Percentiles rank a stretch among this genome's conserved stretches.
Evolutionary conservation across 768 basidiomycete genomes (phyloP).

Genomic region (Leccinellum rugosiceps): DNA sequence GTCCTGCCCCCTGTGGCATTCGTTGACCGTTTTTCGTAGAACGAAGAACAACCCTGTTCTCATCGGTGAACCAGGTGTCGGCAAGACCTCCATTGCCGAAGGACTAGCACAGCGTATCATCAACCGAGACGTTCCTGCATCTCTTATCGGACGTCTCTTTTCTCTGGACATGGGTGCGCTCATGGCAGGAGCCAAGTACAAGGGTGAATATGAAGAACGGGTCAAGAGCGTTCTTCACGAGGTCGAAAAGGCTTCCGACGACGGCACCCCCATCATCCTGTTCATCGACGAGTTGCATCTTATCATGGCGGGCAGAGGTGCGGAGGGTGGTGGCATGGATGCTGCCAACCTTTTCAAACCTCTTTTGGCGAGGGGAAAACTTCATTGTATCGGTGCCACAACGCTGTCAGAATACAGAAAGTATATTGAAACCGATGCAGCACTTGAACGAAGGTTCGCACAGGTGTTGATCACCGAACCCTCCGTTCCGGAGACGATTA

Average conservation of each 20-base stretch:
- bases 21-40: slow-evolving; percentile 37
- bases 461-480: slow-evolving; percentile 95
- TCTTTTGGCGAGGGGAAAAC: slow-evolving; percentile 80
- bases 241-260: slow-evolving; percentile 82
- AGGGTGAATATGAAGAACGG: slow-evolving; percentile 96
- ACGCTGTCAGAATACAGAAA: slow-evolving; percentile 91
- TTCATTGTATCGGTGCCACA: slow-evolving; percentile 82
- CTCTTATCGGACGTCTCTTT: slow-evolving; percentile 69
- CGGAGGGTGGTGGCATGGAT: slow-evolving; percentile 88
- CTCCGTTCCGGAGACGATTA: slow-evolving; percentile 83
- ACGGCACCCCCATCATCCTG: slow-evolving; percentile 79
- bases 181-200: slow-evolving; percentile 91
- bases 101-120: slow-evolving; percentile 94
- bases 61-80: slow-evolving; percentile 92
- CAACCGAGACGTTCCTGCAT: slow-evolving; percentile 85
- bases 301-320: slow-evolving; percentile 85
- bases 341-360: slow-evolving; percentile 93
- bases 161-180: slow-evolving; percentile 94
- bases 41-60: slow-evolving; percentile 98
- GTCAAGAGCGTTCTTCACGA: slow-evolving; percentile 91
- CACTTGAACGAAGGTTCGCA: slow-evolving; percentile 87
- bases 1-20: background rate
- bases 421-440: slow-evolving; percentile 91
- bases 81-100: slow-evolving; percentile 94
- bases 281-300: slow-evolving; percentile 96